Percentiles rank a stretch among this genome's conserved stretches.
Conservation (phyloP, 1,284 basidiomycete genomes). For the Fomitiporia mediterranea region DNA sequence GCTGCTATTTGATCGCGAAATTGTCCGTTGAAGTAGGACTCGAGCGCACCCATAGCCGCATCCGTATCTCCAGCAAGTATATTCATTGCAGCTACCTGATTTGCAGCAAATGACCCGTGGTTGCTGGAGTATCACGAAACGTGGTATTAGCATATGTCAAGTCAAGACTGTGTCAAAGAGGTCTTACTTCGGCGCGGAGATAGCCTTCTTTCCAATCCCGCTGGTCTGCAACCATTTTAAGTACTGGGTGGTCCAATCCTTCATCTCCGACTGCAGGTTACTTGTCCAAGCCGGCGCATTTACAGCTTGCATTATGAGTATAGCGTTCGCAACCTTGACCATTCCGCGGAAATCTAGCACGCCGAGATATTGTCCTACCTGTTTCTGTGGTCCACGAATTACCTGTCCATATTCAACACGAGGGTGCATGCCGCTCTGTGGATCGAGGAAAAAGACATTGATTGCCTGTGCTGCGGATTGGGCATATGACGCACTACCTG, state of each 20-base stretch:
- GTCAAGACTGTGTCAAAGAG: conserved; percentile 14
- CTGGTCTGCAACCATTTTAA: conserved; percentile 53
- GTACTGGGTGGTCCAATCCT: conserved; percentile 46
- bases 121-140: conserved; percentile 41
- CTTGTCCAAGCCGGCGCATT: conserved; percentile 52
- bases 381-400: conserved; percentile 53
- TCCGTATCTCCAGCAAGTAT: conserved; percentile 34
- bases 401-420: conserved; percentile 66
- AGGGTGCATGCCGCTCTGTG: conserved; percentile 58
- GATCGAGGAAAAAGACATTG: conserved; percentile 55
- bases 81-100: conserved; percentile 37
- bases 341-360: conserved; percentile 60
- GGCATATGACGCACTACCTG: conserved; percentile 34
- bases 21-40: conserved; percentile 42
- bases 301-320: conserved; percentile 49
- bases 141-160: conserved; percentile 3
- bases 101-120: conserved; percentile 41
- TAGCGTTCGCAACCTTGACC: conserved; percentile 54
- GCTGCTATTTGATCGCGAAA: conserved; percentile 50
- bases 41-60: conserved; percentile 37
- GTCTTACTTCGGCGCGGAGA: conserved; percentile 48
- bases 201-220: conserved; percentile 43
- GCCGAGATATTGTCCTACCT: conserved; percentile 53
- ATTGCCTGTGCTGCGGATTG: conserved; percentile 43
- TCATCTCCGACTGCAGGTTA: conserved; percentile 46